Conservation (phyloP, 2,329 filamentous ascomycete genomes). For the Fusarium torreyae region DNA sequence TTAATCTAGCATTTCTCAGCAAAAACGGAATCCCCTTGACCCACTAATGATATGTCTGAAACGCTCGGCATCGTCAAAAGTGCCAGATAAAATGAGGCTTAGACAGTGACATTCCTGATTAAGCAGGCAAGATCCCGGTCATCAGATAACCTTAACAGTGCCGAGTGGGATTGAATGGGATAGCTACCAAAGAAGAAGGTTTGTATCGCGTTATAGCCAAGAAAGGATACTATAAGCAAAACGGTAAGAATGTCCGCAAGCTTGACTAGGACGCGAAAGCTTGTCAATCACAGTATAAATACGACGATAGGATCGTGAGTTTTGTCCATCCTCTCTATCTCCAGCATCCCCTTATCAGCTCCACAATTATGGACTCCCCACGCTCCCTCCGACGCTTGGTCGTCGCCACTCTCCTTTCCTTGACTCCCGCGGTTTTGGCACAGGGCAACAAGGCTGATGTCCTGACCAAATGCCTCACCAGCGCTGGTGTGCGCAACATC, state of each 20-base stretch:
- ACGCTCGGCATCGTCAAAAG: neutral
- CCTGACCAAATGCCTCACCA: constrained; percentile 33
- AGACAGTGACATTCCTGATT: constrained; percentile 1
- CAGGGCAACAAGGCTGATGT: constrained; percentile 19
- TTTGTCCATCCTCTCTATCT: rapidly evolving
- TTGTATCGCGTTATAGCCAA: constrained; percentile 2
- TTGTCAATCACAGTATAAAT: constrained; percentile 9
- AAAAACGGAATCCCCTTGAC: neutral
- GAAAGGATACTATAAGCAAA: neutral
- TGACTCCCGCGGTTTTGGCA: constrained; percentile 3
- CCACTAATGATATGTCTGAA: neutral
- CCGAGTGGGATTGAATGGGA: neutral
- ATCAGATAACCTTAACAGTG: no score
- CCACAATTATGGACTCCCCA: constrained; percentile 7
- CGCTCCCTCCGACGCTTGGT: constrained; percentile 19
- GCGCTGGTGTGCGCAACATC: constrained; percentile 40
- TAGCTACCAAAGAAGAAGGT: neutral
- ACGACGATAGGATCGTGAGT: neutral
- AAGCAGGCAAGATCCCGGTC: neutral
- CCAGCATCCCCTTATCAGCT: neutral
- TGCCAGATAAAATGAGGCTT: constrained; percentile 20
- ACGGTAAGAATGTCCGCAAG: no score
- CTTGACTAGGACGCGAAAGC: neutral
- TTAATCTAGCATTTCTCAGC: neutral
- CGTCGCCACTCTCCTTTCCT: constrained; percentile 12